Evolutionary conservation across 2,329 filamentous ascomycete genomes (phyloP), one percentile per base, ranked within the genome.

Genomic region (Pseudogymnoascus verrucosus): DNA sequence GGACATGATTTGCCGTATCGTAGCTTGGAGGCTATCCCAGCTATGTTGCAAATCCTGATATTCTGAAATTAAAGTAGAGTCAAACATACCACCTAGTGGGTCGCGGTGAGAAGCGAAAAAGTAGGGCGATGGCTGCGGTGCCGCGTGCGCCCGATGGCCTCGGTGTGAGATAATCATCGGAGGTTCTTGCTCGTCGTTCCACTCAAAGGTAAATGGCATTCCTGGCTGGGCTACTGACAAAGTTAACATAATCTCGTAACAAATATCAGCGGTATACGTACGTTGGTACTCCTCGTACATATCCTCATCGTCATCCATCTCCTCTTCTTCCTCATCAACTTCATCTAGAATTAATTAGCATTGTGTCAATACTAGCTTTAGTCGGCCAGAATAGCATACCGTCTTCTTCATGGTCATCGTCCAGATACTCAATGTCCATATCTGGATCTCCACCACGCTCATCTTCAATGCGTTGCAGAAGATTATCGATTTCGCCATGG

Each of bases 311-410:
- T 91, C 89, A 51, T 87, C 87, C 68, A 89, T 82, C 14, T 86
- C 84, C 31, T 86, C 84, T 21, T 88, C 85, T 47, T 88, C 87
- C 42, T 89, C 88, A 16, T 91, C 90, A n/a, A 81, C 81, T 67
- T 54, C 61, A 64, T 65, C 39, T 66, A 51, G 19, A 63, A 62
- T 14, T 37, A 65, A 16, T 65, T 62, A 44, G 54, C 26, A 44
- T 36, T 5, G 19, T 6, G 34, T 39, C 36, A 5, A 61, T 39
- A 44, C 19, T 39, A 64, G 37, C 19, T 26, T 16, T 40, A 19
- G 8, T 10, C 40, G 16, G 16, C 10, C 14, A 51, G 40, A 44
- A 63, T 28, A n/a, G 65, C 73, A 66, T 73, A 81, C 79, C 80
- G 64, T 80, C 86, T 65, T 89, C 88, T 63, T 89, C 87, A 65